Evolutionary conservation across 2,329 filamentous ascomycete species (phyloP), one percentile per base, ranked within the genome.

Genomic region (Clarireedia sp.): DNA sequence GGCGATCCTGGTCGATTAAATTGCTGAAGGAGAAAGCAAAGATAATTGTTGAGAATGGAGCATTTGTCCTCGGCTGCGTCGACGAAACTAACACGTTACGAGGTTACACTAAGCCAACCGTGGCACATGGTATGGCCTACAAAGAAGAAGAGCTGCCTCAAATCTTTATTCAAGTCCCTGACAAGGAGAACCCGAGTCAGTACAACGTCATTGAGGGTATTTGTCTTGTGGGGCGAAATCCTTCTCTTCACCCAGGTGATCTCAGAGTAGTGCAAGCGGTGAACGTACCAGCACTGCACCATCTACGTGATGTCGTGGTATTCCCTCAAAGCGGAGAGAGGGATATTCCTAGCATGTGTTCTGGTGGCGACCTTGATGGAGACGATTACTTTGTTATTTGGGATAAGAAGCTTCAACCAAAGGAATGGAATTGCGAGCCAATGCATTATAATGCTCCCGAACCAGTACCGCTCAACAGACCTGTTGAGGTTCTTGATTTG

Each of bases 381-480:
- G 94, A 99, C 64, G 94, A 99, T 67, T 99, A 90, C 68, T 85
- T 97, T 54, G 83, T 97, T 5, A 86, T 96, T 46, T 99, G 94
- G 92, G 91, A 99, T 62, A 69, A 77, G 21, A 78, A 81, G 14
- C 74, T 99, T 6, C 75, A 95, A 24, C 89, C 89, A 0, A 61
- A 70, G 1, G 72, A 80, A 50, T 89, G 87, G 81, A 89, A 94
- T 62, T 75, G 80, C 36, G 73, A 78, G 0, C 85, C 94, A 0
- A 96, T 97, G 89, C 78, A 87, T 60, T 94, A 90, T 65, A 75
- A 77, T 0, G 74, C 82, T 0, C 75, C 81, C 0, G 74, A 76
- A 44, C 81, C 86, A 0, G 67, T 74, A 12, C 73, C 78, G 19
- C 74, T 86, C 6, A 70, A 80, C 5, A 74, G 79, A 0, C 77